phyloP scores from a whole-genome alignment of 495 filamentous ascomycete species.

The Cetradonia linearis region DNA sequence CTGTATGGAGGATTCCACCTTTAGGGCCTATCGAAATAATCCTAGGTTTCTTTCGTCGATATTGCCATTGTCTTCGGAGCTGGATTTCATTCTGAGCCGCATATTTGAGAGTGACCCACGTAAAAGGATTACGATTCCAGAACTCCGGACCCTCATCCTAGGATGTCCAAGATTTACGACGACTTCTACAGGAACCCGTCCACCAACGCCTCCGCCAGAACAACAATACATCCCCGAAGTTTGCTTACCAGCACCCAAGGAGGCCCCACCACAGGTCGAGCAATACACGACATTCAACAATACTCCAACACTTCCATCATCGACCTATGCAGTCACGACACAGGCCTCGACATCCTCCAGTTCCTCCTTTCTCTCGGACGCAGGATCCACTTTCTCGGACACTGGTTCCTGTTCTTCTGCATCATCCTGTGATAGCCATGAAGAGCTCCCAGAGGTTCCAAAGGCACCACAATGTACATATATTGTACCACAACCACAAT shows the following conservation, averaged over 20 bases:
- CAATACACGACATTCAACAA: conserved; percentile 1
- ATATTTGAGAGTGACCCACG: conserved; percentile 85
- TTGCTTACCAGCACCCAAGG: neutral
- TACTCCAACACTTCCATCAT: neutral
- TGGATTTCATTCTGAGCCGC: conserved; percentile 76
- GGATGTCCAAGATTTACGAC: conserved; percentile 67
- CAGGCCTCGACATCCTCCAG: conserved; percentile 12
- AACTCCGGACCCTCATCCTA: conserved; percentile 67
- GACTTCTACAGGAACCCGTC: conserved; percentile 11
- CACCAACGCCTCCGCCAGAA: conserved; percentile 16
- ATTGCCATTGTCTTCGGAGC: conserved; percentile 78
- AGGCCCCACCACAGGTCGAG: neutral
- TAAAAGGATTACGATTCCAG: conserved; percentile 73
- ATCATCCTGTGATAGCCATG: conserved; percentile 13
- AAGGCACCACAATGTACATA: conserved; percentile 2
- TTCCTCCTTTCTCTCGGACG: conserved; percentile 9
- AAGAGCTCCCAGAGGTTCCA: neutral
- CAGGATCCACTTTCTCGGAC: conserved; percentile 14
- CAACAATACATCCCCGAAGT: neutral
- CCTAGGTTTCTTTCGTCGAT: conserved; percentile 85
- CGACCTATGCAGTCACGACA: conserved; percentile 6
- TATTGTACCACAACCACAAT: conserved; percentile 8
- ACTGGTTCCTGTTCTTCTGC: conserved; percentile 12
- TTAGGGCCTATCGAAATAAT: conserved; percentile 81
- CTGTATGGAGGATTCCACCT: conserved; percentile 86